Percentiles rank a stretch among this genome's conserved stretches.
These are phyloP conservation scores for Chytridium lagenaria DNA, from an alignment of 371 early-diverging fungal species.

Conservation along the genomic window DNA sequence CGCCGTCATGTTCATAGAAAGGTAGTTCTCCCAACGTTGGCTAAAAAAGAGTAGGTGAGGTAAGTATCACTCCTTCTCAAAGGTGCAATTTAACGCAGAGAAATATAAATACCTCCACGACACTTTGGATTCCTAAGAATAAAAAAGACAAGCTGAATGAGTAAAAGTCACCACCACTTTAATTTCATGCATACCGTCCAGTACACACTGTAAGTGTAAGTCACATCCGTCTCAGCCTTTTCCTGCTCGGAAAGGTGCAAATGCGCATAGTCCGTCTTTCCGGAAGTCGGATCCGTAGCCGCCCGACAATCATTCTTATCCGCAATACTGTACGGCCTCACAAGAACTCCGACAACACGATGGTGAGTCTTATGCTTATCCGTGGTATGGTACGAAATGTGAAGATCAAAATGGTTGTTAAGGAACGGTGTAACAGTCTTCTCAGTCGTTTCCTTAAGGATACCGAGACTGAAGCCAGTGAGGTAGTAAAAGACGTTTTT, in stretches of 20 bases:
- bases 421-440: conserved; percentile 40
- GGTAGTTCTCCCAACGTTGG: conserved; percentile 85
- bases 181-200: conserved; percentile 64
- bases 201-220: conserved; percentile 74
- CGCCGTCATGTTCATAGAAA: conserved; percentile 57
- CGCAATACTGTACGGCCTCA: conserved; percentile 67
- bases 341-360: conserved; percentile 88
- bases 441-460: not conserved
- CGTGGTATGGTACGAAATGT: conserved; percentile 73
- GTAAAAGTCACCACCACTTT: not conserved
- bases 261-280: conserved; percentile 11
- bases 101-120: conserved; percentile 34
- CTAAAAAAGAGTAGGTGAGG: conserved; percentile 74
- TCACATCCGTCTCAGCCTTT: conserved; percentile 36
- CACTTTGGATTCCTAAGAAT: not conserved
- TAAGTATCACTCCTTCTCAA: conserved; percentile 62
- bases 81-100: no score
- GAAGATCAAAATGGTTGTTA: conserved; percentile 88
- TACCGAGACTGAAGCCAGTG: conserved; percentile 81
- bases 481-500: conserved; percentile 69
- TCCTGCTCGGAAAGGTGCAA: conserved; percentile 52
- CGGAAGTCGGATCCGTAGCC: not conserved
- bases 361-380: conserved; percentile 55
- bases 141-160: not conserved
- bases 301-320: conserved; percentile 16